Evolutionary conservation across 305 asterid genomes (phyloP), one percentile per base, ranked within the genome.

Genomic region (Fraxinus velutina): DNA sequence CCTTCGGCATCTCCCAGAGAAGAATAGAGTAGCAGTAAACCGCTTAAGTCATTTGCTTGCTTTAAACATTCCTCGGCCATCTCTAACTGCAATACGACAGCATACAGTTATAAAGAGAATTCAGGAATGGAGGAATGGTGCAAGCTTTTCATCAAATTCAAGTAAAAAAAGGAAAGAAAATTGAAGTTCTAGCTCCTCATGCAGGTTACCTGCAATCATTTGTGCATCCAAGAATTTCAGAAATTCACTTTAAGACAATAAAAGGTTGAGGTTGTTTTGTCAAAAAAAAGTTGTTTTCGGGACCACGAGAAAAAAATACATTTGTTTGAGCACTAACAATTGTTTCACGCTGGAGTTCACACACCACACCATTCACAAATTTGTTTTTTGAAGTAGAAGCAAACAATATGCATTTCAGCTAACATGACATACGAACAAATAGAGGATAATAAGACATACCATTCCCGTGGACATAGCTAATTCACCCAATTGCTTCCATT

Each of bases 401-500:
- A 66, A 66, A 27, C 36, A 66, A 27, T 29, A 12, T 27, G 73
- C 37, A 66, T 64, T 55, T 64, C 34, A 64, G 72, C 32, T 22
- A 29, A 22, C 32, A 64, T 2, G 13, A 64, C 34, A 29, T 3
- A 68, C 7, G 7, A 68, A 29, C 39, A 50, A 70, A 70, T 15
- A 32, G 44, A 70, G 42, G 24, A 70, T 32, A 70, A 74, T 27
- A 27, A 27, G 79, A 81, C 37, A 70, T 92, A 96, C 99, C 98
- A 85, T 93, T 88, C 99, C 99, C 73, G 91, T 82, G 84, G 99
- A 96, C 97, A 96, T 90, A 60, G 99, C 99, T 83, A 96, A 91
- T 88, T 93, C 99, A 75, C 99, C 99, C 96, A 96, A 86, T 84
- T 96, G 99, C 90, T 91, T 96, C 99, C 99, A 96, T 85, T 96